Evolutionary conservation across 164 flowering plant species (phyloP), one percentile per base, ranked within the genome.

Genomic region (Magnolia kwangsiensis): DNA sequence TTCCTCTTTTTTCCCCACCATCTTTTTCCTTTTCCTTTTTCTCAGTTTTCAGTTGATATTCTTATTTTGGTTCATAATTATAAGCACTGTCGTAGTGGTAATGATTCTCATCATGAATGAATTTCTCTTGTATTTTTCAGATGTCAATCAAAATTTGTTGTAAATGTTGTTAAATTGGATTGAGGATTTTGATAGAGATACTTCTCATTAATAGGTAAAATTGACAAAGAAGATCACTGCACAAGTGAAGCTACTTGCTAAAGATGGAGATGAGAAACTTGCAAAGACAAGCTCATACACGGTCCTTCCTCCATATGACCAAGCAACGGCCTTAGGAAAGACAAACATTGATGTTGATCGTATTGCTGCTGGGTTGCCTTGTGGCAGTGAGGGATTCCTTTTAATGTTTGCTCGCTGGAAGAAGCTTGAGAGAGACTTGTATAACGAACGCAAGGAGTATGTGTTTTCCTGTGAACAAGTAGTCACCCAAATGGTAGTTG

Each of bases 331-430:
- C 72, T 95, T 96, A 72, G 99, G 99, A 67, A 96, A 94, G 85
- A 93, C 90, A 55, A 92, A 86, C 73, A 96, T 96, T 79, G 98
- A 96, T 84, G 90, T 90, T 74, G 97, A 83, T 78, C 91, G 98
- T 50, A 94, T 96, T 81, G 98, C 97, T 83, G 98, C 99, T 78
- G 99, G 99, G 74, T 89, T 96, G 75, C 99, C 99, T 37, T 96
- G 99, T 87, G 99, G 99, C 51, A 91, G 97, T 82, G 99, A 96
- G 83, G 99, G 99, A 51, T 96, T 94, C 79, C 96, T 96, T 77
- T 86, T 96, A 81, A 96, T 96, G 99, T 96, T 80, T 88, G 98
- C 99, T 80, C 96, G 99, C 67, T 96, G 99, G 99, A 96, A 86
- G 85, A 96, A 96, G 82, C 98, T 96, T 78, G 99, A 92, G 84